These are phyloP conservation scores for Glycine latifolia DNA, from an alignment of 306 rosid genomes.

Conservation along the genomic window DNA sequence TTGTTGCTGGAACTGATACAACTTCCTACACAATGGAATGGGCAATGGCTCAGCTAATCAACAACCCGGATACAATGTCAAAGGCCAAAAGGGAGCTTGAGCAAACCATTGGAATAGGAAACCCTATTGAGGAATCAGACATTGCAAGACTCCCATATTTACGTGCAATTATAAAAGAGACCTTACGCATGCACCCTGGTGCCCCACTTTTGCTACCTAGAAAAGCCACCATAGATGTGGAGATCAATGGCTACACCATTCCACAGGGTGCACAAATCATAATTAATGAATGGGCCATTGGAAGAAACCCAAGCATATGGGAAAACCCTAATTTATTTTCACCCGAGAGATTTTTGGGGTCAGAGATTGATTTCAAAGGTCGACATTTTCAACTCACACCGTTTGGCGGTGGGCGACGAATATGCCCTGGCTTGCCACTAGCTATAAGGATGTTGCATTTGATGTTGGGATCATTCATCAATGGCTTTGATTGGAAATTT, in stretches of 20 bases:
- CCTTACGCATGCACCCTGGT: conserved; percentile 41
- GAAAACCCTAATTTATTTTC: conserved; percentile 22
- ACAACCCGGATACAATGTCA: conserved; percentile 18
- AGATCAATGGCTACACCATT: too few species aligned
- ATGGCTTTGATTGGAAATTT: conserved; percentile 36
- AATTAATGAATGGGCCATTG: conserved; percentile 45
- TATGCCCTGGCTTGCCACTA: conserved; percentile 34
- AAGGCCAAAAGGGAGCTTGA: conserved; percentile 37
- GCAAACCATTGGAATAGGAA: conserved; percentile 34
- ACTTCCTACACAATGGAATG: conserved; percentile 21
- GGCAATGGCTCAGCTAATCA: conserved; percentile 32
- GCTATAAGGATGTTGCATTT: conserved; percentile 37
- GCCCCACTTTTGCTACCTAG: neutral
- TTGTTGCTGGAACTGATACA: conserved; percentile 45
- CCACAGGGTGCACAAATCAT: neutral
- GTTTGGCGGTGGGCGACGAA: conserved; percentile 41
- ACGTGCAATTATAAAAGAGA: conserved; percentile 43
- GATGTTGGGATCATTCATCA: conserved; percentile 42
- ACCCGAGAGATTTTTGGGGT: conserved; percentile 42
- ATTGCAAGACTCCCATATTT: conserved; percentile 38
- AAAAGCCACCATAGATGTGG: too few species aligned
- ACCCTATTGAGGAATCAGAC: conserved; percentile 33
- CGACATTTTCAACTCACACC: conserved; percentile 42
- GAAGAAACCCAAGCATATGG: conserved; percentile 36
- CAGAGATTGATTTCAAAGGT: conserved; percentile 38